phyloP scores from a whole-genome alignment of 108 stramenopile genomes.

The Cyclotella cryptica region DNA sequence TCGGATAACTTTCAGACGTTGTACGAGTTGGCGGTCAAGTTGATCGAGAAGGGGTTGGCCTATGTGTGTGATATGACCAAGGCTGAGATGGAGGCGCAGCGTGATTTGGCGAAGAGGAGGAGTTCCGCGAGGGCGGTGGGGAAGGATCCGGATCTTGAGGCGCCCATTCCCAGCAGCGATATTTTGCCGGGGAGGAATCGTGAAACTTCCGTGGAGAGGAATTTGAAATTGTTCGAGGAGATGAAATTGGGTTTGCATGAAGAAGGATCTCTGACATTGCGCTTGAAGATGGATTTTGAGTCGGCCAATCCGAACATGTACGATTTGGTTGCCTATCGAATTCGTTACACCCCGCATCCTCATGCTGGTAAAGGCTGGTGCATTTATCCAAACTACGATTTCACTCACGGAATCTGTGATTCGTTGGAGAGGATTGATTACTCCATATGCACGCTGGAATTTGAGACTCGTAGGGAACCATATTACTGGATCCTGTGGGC shows the following conservation, averaged over 20 bases:
- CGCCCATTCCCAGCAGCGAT: constrained; percentile 70
- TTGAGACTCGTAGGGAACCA: constrained; percentile 96
- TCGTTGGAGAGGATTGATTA: constrained; percentile 98
- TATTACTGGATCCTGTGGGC: constrained; percentile 99
- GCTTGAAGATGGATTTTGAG: constrained; percentile 98
- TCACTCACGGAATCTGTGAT: constrained; percentile 97
- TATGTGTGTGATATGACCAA: constrained; percentile 99
- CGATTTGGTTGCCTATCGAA: constrained; percentile 96
- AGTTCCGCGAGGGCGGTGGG: constrained; percentile 63
- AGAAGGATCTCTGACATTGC: constrained; percentile 94
- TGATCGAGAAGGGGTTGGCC: constrained; percentile 92
- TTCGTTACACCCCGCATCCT: constrained; percentile 95
- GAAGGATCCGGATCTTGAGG: constrained; percentile 78
- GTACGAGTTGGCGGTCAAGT: constrained; percentile 88
- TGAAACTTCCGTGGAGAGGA: constrained; percentile 88
- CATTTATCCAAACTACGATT: constrained; percentile 99
- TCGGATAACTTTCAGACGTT: constrained; percentile 94
- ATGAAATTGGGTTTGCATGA: constrained; percentile 93
- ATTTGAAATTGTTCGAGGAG: constrained; percentile 89
- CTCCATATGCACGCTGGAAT: constrained; percentile 99
- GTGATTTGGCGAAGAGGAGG: constrained; percentile 90
- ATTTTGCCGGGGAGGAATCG: constrained; percentile 91
- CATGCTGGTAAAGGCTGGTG: constrained; percentile 97
- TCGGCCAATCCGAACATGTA: constrained; percentile 96
- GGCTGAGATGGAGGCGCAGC: constrained; percentile 91